Evolutionary conservation across 78 protist genomes (phyloP).

Genomic region (slime mould (Dictyostelium discoideum)): DNA sequence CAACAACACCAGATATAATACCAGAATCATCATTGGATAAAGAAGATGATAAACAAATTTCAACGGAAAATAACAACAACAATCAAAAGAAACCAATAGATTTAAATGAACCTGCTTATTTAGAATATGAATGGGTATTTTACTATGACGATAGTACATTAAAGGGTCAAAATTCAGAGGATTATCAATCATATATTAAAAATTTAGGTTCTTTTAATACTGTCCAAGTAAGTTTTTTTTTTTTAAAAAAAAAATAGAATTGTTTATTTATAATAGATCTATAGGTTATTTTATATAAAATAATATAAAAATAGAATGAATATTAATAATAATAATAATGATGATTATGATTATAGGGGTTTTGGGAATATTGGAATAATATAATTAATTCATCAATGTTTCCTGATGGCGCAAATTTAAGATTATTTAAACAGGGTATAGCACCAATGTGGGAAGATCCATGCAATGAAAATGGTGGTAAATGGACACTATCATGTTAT

Average conservation of each 20-base stretch:
- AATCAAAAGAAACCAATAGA: not conserved
- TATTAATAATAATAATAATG: not conserved
- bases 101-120: not conserved
- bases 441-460: constrained; percentile 79
- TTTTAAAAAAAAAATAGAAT: no score
- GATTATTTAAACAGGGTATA: constrained; percentile 63
- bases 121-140: constrained; percentile 77
- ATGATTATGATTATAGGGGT: constrained; percentile 51
- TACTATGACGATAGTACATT: constrained; percentile 73
- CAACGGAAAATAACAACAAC: not conserved
- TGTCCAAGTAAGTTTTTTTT: constrained; percentile 49
- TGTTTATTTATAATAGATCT: no score
- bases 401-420: constrained; percentile 53
- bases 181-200: constrained; percentile 54
- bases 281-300: no score
- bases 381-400: constrained; percentile 14
- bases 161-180: constrained; percentile 69
- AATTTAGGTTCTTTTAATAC: constrained; percentile 72
- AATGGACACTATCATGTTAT: constrained; percentile 31
- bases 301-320: not conserved
- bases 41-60: not conserved
- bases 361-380: constrained; percentile 79
- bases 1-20: not conserved
- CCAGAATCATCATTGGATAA: not conserved
- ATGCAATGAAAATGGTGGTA: constrained; percentile 56